A percentile compares a stretch with the other conserved stretches of the same genome.
These are phyloP conservation scores for Rubia yunnanensis DNA, from an alignment of 257 asterid genomes.

Conservation along the genomic window DNA sequence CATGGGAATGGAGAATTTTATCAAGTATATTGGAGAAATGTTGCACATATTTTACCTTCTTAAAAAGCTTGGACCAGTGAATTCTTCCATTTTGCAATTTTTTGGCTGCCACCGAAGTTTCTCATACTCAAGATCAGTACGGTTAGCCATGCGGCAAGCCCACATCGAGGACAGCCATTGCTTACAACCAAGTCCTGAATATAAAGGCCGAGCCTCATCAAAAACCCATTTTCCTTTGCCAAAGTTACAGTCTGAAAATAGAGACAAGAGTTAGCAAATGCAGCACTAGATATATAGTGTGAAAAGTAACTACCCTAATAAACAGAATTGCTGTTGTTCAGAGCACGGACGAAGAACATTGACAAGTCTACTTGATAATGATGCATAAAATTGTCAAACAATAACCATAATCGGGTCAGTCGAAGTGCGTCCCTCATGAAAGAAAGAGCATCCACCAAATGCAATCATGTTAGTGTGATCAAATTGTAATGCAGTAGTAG, in stretches of 20 bases:
- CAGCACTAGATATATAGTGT: not conserved
- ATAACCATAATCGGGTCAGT: not conserved
- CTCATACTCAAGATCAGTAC: slow-evolving; percentile 80
- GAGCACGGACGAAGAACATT: not conserved
- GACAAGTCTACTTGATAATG: not conserved
- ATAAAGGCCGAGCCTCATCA: slow-evolving; percentile 57
- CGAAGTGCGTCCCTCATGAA: not conserved
- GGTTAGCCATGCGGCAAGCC: slow-evolving; percentile 93
- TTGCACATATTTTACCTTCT: slow-evolving; percentile 35
- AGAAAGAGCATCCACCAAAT: not conserved
- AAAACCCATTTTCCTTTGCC: slow-evolving; percentile 80
- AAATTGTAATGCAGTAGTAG: not conserved
- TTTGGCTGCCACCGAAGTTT: slow-evolving; percentile 77
- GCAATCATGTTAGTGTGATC: not conserved
- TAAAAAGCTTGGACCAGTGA: slow-evolving; percentile 38
- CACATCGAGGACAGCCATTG: slow-evolving; percentile 94
- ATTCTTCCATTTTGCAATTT: slow-evolving; percentile 61
- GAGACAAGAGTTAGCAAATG: slow-evolving; percentile 6
- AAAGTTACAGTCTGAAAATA: slow-evolving; percentile 43
- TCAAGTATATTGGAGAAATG: slow-evolving; percentile 7
- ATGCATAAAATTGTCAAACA: not conserved
- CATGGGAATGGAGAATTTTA: not conserved
- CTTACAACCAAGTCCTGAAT: slow-evolving; percentile 82
- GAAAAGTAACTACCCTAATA: not conserved
- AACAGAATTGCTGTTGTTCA: not conserved